Evolutionary conservation across 2,329 filamentous ascomycete genomes (phyloP).

Genomic region (Penicillium sp.): DNA sequence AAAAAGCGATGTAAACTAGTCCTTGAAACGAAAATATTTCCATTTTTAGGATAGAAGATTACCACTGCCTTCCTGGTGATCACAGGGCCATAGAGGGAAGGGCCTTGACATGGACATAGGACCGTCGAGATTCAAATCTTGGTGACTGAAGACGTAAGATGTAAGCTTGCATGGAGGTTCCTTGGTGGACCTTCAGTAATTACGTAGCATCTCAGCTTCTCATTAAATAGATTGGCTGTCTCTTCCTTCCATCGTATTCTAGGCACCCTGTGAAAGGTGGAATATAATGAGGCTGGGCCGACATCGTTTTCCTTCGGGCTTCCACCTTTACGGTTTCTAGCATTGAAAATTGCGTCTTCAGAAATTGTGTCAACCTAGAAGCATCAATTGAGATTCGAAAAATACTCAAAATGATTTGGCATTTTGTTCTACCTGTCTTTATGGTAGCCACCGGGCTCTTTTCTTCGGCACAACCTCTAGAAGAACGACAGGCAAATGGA

Average conservation of each 20-base stretch:
- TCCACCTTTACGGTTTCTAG: not conserved
- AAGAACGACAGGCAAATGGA: not conserved
- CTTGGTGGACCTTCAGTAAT: not conserved
- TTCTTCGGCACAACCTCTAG: not conserved
- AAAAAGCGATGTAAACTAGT: not conserved
- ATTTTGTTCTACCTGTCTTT: not conserved
- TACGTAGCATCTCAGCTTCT: not conserved
- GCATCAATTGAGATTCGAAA: not conserved
- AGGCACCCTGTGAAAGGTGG: not conserved
- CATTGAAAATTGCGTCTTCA: too few species aligned
- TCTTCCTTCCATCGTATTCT: not conserved
- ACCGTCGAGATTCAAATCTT: not conserved
- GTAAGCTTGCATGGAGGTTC: not conserved
- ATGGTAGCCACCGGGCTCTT: not conserved
- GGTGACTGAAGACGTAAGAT: not conserved
- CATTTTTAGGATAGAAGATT: accelerated
- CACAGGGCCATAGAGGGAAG: not conserved
- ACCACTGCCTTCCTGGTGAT: not conserved
- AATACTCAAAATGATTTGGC: not conserved
- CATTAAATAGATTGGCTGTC: not conserved
- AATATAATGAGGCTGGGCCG: not conserved
- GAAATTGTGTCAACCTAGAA: not conserved
- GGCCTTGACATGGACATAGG: not conserved
- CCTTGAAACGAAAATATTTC: not conserved
- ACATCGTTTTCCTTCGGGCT: not conserved